Evolutionary conservation across 129 eudicot species (phyloP), one percentile per base, ranked within the genome.

Genomic region (Helichrysum umbraculigerum): DNA sequence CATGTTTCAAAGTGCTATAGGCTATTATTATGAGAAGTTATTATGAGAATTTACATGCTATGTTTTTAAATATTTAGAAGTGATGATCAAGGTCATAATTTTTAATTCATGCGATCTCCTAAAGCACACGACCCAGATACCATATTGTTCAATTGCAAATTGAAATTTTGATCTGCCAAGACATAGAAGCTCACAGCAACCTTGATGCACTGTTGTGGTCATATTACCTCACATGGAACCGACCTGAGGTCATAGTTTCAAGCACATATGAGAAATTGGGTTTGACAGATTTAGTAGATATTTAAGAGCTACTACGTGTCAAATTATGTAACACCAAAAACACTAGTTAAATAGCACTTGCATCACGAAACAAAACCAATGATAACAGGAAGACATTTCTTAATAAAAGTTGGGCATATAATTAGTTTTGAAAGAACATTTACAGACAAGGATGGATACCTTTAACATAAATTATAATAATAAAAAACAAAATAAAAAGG

Each of bases 171-270:
- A 41, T 10, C 33, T 21, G 50, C 8, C 52, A 44, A 70, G 34
- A 39, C 74, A 68, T 54, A 54, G 60, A 54, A 19, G 60, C 8
- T 16, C 60, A 54, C 21, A 54, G 59, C 59, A 54, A 54, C 60
- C 60, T 54, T 54, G 8, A 54, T 8, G 22, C 60, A 54, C n/a
- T 54, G 25, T 22, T 8, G 25, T 54, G 21, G 60, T 54, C 60
- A 54, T 54, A 54, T 54, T 17, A 14, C 9, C 25, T 54, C 60
- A 54, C 21, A 54, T 54, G 21, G 59, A 17, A 54, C 21, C 21
- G 7, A 54, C n/a, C 25, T 54, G 22, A 54, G 68, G 37, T 29
- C 68, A 63, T 63, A n/a, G 35, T 29, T 28, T 34, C 2, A 60
- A 28, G 19, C 7, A 30, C 16, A 63, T 63, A 25, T 63, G 39